These are phyloP conservation scores for Floccularia luteovirens DNA, from an alignment of 768 basidiomycete species.

Conservation along the genomic window DNA sequence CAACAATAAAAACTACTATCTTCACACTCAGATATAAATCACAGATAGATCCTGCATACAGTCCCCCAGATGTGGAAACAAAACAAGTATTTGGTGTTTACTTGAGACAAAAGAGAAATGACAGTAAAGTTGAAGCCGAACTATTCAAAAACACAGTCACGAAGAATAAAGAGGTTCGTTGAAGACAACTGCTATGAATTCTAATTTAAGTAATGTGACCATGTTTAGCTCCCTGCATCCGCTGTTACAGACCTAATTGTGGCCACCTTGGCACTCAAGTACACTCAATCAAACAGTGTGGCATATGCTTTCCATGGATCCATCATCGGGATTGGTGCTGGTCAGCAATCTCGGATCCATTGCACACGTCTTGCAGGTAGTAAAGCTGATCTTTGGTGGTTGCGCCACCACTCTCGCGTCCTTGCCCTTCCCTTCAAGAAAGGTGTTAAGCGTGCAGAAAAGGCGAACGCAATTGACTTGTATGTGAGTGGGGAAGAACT, in stretches of 20 bases:
- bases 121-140: constrained; percentile 73
- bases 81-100: constrained; percentile 93
- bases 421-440: constrained; percentile 93
- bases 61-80: constrained; percentile 76
- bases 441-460: constrained; percentile 95
- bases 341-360: constrained; percentile 98
- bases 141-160: constrained; percentile 88
- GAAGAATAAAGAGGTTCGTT: constrained; percentile 72
- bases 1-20: not conserved
- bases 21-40: not conserved
- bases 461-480: constrained; percentile 96
- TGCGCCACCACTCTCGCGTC: constrained; percentile 93
- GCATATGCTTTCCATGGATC: constrained; percentile 91
- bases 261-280: constrained; percentile 94
- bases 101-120: constrained; percentile 87
- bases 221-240: constrained; percentile 56
- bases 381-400: constrained; percentile 99
- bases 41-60: constrained; percentile 85
- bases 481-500: constrained; percentile 88
- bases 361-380: constrained; percentile 96
- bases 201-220: not conserved
- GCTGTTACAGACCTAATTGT: constrained; percentile 92
- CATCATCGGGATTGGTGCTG: constrained; percentile 93
- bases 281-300: constrained; percentile 99
- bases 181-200: not conserved